phyloP scores from a whole-genome alignment of 116 monocot species.

The Papilionanthe hybrid region DNA sequence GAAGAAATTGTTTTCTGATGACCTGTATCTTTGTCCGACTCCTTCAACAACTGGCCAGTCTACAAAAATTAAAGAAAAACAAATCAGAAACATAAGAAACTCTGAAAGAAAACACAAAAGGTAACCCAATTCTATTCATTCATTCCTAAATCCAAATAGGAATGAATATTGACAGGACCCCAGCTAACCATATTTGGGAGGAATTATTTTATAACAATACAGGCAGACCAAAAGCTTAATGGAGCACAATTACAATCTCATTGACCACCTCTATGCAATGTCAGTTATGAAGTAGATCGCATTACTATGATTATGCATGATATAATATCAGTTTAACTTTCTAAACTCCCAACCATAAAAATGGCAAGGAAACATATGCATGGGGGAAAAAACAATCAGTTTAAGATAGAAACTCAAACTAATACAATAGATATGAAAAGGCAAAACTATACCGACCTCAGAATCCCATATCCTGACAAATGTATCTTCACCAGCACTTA shows the following conservation, averaged over 20 bases:
- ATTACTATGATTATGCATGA: not conserved
- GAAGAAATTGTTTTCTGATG: constrained; percentile 80
- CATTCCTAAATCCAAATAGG: not conserved
- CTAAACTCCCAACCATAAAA: not conserved
- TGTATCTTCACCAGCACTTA: constrained; percentile 95
- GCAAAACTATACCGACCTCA: constrained; percentile 48
- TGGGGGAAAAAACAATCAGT: not conserved
- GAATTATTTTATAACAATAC: too few relatives aligned
- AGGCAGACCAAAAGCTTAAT: not conserved
- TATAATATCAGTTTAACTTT: not conserved
- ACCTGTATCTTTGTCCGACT: constrained; percentile 76
- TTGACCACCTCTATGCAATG: too few relatives aligned
- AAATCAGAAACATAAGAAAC: not conserved
- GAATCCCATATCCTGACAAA: constrained; percentile 84
- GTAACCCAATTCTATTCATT: not conserved
- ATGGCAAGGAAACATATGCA: not conserved
- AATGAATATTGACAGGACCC: not conserved
- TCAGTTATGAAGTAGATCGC: not conserved
- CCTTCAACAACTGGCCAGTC: constrained; percentile 79
- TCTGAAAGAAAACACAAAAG: constrained; percentile 6
- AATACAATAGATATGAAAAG: not conserved
- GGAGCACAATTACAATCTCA: too few relatives aligned
- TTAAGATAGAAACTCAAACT: not conserved
- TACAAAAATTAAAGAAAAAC: constrained; percentile 17
- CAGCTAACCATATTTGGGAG: not conserved